Percentiles rank a stretch among this genome's conserved stretches.
Conservation (phyloP, 1,284 basidiomycete species). For the Microbotryum saponariae region DNA sequence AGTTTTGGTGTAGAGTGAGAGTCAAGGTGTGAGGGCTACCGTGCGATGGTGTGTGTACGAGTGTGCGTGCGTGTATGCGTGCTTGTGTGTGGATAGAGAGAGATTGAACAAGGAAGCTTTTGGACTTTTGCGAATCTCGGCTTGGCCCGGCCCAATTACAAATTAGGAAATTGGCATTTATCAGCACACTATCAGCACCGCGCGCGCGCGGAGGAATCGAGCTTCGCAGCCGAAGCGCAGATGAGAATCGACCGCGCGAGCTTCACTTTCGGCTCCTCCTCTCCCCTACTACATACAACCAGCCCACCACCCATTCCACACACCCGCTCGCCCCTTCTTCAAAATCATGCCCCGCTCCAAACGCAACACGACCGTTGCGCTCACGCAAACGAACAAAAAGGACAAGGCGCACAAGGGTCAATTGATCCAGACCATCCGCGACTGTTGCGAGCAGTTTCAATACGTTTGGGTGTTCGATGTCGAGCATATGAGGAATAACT, state of each 20-base stretch:
- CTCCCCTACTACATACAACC: no score
- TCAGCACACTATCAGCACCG: no score
- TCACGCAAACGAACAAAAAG: slow-evolving; percentile 51
- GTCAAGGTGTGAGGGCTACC: no score
- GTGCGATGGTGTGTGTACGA: no score
- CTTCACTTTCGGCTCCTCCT: not conserved
- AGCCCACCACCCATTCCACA: not conserved
- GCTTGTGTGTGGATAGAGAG: no score
- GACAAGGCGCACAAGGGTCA: slow-evolving; percentile 64
- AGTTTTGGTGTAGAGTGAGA: no score
- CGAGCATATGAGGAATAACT: slow-evolving; percentile 88
- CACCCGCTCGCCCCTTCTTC: not conserved
- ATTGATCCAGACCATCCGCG: slow-evolving; percentile 74
- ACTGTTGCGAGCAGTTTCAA: slow-evolving; percentile 72
- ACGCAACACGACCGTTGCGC: slow-evolving; percentile 45
- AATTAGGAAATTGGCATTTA: no score
- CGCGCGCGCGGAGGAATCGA: no score
- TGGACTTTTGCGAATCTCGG: not conserved
- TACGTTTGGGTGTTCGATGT: slow-evolving; percentile 95
- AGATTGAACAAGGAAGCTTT: no score
- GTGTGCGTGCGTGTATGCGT: no score
- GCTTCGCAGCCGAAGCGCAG: not conserved
- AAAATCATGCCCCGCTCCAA: slow-evolving; percentile 41
- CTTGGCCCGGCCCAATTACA: no score
- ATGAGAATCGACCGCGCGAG: not conserved